Percentiles rank a stretch among this genome's conserved stretches.
These are phyloP conservation scores for Comarum palustre DNA, from an alignment of 306 rosid genomes.

Conservation along the genomic window DNA sequence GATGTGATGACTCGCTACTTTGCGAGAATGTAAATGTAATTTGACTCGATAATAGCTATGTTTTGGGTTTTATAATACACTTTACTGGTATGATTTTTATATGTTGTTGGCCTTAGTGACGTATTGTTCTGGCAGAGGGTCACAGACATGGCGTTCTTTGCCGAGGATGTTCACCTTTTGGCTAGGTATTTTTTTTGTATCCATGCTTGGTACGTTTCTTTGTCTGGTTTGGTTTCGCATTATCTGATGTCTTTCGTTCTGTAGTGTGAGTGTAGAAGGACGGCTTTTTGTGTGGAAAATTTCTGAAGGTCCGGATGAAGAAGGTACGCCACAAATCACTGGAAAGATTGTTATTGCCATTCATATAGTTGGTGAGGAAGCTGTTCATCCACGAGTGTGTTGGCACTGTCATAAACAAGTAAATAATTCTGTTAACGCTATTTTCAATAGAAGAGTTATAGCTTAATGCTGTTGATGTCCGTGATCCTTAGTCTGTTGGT, in stretches of 20 bases:
- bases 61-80: too few relatives aligned
- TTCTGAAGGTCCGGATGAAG: slow-evolving; percentile 94
- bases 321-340: slow-evolving; percentile 80
- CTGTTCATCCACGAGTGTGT: slow-evolving; percentile 82
- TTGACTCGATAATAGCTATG: background rate
- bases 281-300: slow-evolving; percentile 91
- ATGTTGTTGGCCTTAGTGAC: slow-evolving; percentile 18
- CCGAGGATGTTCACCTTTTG: slow-evolving; percentile 98
- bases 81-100: slow-evolving; percentile 2
- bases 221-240: slow-evolving; percentile 15
- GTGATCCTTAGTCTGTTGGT: background rate
- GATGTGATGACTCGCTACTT: background rate
- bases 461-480: background rate
- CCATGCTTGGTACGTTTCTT: background rate
- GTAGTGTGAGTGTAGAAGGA: slow-evolving; percentile 88
- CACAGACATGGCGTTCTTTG: slow-evolving; percentile 96
- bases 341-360: slow-evolving; percentile 72
- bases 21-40: background rate
- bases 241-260: slow-evolving; percentile 33
- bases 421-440: slow-evolving; percentile 21
- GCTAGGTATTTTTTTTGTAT: slow-evolving; percentile 62
- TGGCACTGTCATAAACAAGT: slow-evolving; percentile 99
- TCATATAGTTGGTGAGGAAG: slow-evolving; percentile 71
- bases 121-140: slow-evolving; percentile 70
- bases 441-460: background rate